These are phyloP conservation scores for Favolaschia claudopus DNA, from an alignment of 768 basidiomycete genomes.

Conservation along the genomic window DNA sequence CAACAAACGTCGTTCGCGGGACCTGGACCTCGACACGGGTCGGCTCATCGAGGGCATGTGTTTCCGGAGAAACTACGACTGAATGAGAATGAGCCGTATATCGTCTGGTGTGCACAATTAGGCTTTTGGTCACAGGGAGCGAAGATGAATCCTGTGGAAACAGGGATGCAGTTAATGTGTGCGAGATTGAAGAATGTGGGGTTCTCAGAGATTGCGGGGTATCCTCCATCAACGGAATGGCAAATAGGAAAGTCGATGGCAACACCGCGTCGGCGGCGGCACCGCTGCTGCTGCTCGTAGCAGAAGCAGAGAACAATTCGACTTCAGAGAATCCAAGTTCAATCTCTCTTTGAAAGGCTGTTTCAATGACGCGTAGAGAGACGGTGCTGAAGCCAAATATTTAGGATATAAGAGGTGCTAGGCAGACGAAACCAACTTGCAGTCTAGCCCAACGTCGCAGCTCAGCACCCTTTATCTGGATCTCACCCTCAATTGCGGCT, in stretches of 20 bases:
- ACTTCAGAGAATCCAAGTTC: slow-evolving; percentile 69
- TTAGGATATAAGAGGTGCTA: slow-evolving; percentile 18
- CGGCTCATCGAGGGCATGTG: slow-evolving; percentile 64
- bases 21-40: slow-evolving; percentile 74
- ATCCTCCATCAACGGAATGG: slow-evolving; percentile 80
- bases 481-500: slow-evolving; percentile 86
- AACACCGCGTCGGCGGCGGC: slow-evolving; percentile 41
- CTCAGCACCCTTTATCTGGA: slow-evolving; percentile 80
- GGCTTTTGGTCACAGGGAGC: slow-evolving; percentile 57
- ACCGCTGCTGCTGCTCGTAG: no score
- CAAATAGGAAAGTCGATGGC: slow-evolving; percentile 78
- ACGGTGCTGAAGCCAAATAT: slow-evolving; percentile 59
- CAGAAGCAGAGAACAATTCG: slow-evolving; percentile 58
- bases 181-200: slow-evolving; percentile 73
- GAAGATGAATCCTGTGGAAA: slow-evolving; percentile 52
- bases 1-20: slow-evolving; percentile 73
- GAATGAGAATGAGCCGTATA: slow-evolving; percentile 71
- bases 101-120: slow-evolving; percentile 75
- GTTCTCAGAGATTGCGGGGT: slow-evolving; percentile 86
- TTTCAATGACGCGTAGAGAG: slow-evolving; percentile 71
- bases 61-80: slow-evolving; percentile 68
- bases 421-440: slow-evolving; percentile 55
- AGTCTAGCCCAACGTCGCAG: slow-evolving; percentile 68
- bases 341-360: slow-evolving; percentile 64
- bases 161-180: slow-evolving; percentile 74